Evolutionary conservation across 2,329 filamentous ascomycete species (phyloP).

Genomic region (Pyricularia pennisetigena): DNA sequence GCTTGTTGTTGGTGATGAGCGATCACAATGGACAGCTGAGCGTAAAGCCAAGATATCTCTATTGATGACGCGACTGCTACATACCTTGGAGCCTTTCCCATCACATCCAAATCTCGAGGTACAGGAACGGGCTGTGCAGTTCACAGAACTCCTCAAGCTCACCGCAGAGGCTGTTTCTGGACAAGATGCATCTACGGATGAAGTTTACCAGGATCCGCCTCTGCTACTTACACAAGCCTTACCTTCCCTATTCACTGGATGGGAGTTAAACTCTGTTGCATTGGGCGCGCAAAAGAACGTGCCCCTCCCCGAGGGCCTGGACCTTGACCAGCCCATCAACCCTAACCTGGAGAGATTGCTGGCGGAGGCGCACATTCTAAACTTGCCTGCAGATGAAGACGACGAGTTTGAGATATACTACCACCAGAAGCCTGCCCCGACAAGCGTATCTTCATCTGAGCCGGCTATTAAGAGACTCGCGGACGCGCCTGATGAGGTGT

Average conservation of each 20-base stretch:
- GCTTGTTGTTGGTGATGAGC: constrained; percentile 55
- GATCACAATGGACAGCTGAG: constrained; percentile 59
- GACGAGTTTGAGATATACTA: constrained; percentile 62
- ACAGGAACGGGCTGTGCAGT: constrained; percentile 88
- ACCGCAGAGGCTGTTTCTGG: constrained; percentile 70
- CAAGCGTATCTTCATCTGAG: constrained; percentile 39
- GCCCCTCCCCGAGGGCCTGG: constrained; percentile 63
- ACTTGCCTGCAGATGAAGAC: constrained; percentile 40
- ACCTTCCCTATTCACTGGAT: constrained; percentile 74
- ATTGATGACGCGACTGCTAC: constrained; percentile 70
- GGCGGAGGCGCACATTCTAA: constrained; percentile 41
- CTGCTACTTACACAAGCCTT: constrained; percentile 84
- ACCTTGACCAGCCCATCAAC: constrained; percentile 77
- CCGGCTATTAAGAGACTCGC: constrained; percentile 46
- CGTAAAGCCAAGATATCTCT: constrained; percentile 67
- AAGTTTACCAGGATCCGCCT: constrained; percentile 56
- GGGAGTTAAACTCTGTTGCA: constrained; percentile 89
- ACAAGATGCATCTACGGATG: constrained; percentile 48
- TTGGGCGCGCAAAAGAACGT: constrained; percentile 76
- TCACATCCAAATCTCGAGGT: constrained; percentile 85
- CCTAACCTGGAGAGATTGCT: constrained; percentile 60
- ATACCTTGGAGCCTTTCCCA: constrained; percentile 70
- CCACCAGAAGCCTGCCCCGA: constrained; percentile 42
- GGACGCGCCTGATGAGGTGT: constrained; percentile 31
- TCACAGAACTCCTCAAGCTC: constrained; percentile 79